Conservation (phyloP, 1,284 basidiomycete species). For the Schizophyllum commune region DNA sequence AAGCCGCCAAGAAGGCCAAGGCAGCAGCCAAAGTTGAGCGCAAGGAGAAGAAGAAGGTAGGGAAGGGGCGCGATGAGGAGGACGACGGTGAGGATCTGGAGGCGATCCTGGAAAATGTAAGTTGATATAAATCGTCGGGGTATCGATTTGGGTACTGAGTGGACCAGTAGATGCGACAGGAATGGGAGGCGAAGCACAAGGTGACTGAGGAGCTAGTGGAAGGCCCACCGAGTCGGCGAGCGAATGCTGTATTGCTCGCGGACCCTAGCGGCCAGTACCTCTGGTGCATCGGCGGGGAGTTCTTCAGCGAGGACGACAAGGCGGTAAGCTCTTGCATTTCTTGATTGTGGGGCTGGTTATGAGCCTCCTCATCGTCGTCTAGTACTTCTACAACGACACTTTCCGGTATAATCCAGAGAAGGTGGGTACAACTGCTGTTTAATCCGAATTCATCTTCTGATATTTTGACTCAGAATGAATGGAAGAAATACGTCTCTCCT, state of each 20-base stretch:
- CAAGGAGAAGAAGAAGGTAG: constrained; percentile 60
- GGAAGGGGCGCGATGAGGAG: constrained; percentile 42
- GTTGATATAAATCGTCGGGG: constrained; percentile 4
- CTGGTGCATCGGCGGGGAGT: constrained; percentile 81
- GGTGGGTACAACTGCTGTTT: constrained; percentile 24
- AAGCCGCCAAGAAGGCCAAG: constrained; percentile 69
- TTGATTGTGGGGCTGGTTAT: neutral
- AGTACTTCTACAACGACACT: constrained; percentile 78
- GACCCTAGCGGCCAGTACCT: constrained; percentile 75
- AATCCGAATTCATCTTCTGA: constrained; percentile 1
- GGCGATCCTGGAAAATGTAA: constrained; percentile 68
- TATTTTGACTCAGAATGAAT: constrained; percentile 54
- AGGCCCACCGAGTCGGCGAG: constrained; percentile 73
- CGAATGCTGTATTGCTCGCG: constrained; percentile 73
- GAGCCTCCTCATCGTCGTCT: neutral
- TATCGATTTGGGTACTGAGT: neutral
- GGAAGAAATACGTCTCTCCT: constrained; percentile 77
- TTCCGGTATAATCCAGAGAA: constrained; percentile 81
- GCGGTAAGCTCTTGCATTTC: constrained; percentile 42
- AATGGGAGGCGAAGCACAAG: constrained; percentile 68
- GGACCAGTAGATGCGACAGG: constrained; percentile 57
- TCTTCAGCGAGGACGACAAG: constrained; percentile 75
- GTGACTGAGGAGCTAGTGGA: constrained; percentile 73
- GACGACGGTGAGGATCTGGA: constrained; percentile 75
- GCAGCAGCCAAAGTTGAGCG: constrained; percentile 60